Base-by-base conservation (phyloP, 2,329 filamentous ascomycete species). In the Diaporthe batatas region DNA sequence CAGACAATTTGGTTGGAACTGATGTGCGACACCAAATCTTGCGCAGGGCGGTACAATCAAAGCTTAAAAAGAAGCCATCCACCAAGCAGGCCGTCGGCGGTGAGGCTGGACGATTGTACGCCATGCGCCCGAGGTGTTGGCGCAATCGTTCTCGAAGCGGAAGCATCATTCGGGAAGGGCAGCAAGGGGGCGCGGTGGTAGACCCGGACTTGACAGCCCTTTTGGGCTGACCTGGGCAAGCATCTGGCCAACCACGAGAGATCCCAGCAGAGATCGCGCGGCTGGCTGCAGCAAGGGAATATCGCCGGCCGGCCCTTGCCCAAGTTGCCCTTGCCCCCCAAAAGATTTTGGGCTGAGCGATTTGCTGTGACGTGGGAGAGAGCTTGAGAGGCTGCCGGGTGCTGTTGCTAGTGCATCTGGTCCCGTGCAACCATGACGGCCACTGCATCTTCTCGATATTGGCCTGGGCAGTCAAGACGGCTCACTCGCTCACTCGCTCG, bases 101-200 rank as follows among this genome's bases (percentile, higher is more conserved):
- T 67, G 62, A 53, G 62, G 62, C 62, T 67, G 62, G 62, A 53
- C 2, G 29, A 29, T 29, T 29, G 29, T 47, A 2, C 21, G 39
- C 11, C 32, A 47, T 34, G 49, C 23, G 32, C 12, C 18, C n/a
- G 29, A 42, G n/a, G n/a, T 6, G 34, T 16, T 34, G 42, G 47
- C 29, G 47, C 62, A 42, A 62, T 70, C 44, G 18, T 70, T 42
- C 68, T 62, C 6, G 55, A 62, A 62, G 49, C n/a, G 68, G 68
- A 23, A 70, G 53, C 55, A 62, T 53, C 34, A 70, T 42, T 70
- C 55, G 55, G 49, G 68, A 59, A 70, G 54, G 54, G 55, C 23
- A 49, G 8, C 18, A n/a, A 32, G 32, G 39, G 32, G 39, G 68
- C 16, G 39, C 47, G 16, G 32, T 29, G 25, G 44, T 57, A 58